phyloP scores from a whole-genome alignment of 225 moss, liverwort and hornwort species.

The Lunularia cruciata region DNA sequence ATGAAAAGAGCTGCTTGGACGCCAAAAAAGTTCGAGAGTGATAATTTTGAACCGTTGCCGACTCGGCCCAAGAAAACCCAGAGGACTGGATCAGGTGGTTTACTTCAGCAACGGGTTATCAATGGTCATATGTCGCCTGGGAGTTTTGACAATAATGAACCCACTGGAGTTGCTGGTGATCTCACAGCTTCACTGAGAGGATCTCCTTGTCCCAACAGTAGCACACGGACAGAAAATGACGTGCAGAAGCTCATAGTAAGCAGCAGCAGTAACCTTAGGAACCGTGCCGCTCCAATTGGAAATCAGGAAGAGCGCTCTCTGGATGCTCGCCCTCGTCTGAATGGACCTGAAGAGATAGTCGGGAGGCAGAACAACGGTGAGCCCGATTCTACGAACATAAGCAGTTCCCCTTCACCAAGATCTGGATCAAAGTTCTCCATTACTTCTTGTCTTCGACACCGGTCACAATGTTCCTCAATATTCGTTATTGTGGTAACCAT shows the following conservation, averaged over 20 bases:
- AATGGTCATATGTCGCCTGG: conserved; percentile 19
- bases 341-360: conserved; percentile 14
- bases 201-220: background rate
- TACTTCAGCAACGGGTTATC: conserved; percentile 25
- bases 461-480: conserved; percentile 27
- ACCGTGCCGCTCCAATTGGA: conserved; percentile 23
- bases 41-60: conserved; percentile 29
- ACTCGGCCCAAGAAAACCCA: conserved; percentile 22
- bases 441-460: conserved; percentile 23
- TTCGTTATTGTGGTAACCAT: conserved; percentile 35
- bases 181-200: background rate
- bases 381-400: conserved; percentile 15
- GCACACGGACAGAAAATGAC: conserved; percentile 11
- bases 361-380: conserved; percentile 24
- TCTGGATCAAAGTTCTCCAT: conserved; percentile 15
- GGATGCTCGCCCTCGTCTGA: conserved; percentile 2
- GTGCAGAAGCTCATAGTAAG: conserved; percentile 8
- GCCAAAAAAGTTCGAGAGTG: conserved; percentile 25
- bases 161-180: conserved; percentile 9
- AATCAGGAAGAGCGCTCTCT: conserved; percentile 24
- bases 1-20: conserved; percentile 35
- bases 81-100: conserved; percentile 30
- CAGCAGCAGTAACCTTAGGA: conserved; percentile 16
- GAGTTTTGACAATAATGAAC: conserved; percentile 2
- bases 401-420: background rate